A percentile compares a stretch with the other conserved stretches of the same genome.
Conservation (phyloP, 2,329 filamentous ascomycete species). For the Polychaeton citri region DNA sequence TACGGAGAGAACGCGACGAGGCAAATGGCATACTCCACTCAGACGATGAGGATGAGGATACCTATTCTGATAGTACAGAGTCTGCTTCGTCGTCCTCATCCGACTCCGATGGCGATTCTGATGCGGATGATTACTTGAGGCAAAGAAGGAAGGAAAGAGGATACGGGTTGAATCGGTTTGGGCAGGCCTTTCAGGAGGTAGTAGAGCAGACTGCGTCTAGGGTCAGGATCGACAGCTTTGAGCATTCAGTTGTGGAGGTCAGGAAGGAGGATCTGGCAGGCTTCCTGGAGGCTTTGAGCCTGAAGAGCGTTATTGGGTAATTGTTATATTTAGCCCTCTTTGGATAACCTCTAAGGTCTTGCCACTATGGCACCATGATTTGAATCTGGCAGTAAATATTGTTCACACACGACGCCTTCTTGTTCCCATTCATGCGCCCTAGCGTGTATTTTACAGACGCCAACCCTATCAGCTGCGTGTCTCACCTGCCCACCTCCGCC, state of each 20-base stretch:
- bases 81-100: constrained; percentile 34
- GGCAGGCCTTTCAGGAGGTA: constrained; percentile 90
- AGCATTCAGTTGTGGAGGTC: constrained; percentile 96
- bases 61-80: constrained; percentile 26
- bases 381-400: no score
- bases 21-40: constrained; percentile 35
- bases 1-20: constrained; percentile 49
- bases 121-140: constrained; percentile 40
- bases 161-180: constrained; percentile 77
- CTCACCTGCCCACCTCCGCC: constrained; percentile 10
- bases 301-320: constrained; percentile 66
- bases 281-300: constrained; percentile 82
- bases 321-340: no score
- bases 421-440: no score
- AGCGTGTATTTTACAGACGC: no score
- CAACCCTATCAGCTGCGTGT: no score
- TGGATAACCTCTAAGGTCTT: no score
- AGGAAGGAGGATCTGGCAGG: constrained; percentile 84
- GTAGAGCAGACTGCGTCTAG: constrained; percentile 80
- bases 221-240: constrained; percentile 89
- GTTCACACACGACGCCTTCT: no score
- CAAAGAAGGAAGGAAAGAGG: constrained; percentile 42
- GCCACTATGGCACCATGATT: no score
- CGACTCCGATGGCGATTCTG: constrained; percentile 22
- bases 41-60: constrained; percentile 40